Percentiles rank a stretch among this genome's conserved stretches.
Conservation (phyloP, 1,139 yeast genomes). For the Lodderomyces jiufengensis region DNA sequence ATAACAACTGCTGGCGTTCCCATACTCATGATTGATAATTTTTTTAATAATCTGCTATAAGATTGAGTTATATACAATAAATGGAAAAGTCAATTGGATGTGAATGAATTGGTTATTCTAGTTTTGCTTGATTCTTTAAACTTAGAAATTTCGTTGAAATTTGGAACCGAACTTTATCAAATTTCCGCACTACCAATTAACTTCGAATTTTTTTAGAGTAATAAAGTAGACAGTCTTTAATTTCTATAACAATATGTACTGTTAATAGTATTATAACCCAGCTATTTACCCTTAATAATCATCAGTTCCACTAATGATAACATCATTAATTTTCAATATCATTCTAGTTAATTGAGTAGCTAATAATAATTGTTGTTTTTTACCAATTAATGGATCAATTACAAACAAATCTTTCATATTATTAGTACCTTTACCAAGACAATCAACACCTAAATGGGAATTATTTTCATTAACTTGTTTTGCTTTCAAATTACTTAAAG, state of each 20-base stretch:
- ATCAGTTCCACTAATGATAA: conserved; percentile 86
- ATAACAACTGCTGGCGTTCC: conserved; percentile 92
- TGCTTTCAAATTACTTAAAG: conserved; percentile 78
- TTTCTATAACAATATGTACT: no score
- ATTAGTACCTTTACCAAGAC: conserved; percentile 80
- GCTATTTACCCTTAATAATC: conserved; percentile 59
- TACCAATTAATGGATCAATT: conserved; percentile 95
- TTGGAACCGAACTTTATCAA: no score
- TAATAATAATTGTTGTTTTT: conserved; percentile 88
- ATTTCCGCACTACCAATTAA: no score
- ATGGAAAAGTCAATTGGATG: no score
- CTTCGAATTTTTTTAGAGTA: no score
- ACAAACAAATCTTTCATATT: conserved; percentile 94
- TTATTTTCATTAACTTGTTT: conserved; percentile 74
- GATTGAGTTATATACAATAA: no score
- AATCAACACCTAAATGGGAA: conserved; percentile 85
- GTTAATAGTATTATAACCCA: no score
- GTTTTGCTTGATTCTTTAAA: no score
- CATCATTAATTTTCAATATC: conserved; percentile 96
- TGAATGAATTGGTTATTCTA: no score
- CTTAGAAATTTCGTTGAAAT: no score
- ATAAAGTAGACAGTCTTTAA: no score
- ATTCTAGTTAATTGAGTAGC: conserved; percentile 97
- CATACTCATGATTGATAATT: conserved; percentile 43
- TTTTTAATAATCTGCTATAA: no score